Conservation (phyloP, 1,139 yeast species). For the Candida buenavistaensis region DNA sequence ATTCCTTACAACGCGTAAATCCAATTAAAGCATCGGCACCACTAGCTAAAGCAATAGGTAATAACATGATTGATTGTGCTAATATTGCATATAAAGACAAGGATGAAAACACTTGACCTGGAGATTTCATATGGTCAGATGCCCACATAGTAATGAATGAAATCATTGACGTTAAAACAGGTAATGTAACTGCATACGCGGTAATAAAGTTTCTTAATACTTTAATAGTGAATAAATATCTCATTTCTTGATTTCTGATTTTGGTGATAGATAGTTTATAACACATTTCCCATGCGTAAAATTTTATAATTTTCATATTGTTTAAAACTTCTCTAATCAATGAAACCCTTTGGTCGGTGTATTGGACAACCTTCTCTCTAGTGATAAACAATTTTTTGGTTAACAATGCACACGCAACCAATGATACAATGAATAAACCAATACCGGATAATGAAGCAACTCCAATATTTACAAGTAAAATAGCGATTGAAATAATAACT, state of each 20-base stretch:
- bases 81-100: constrained; percentile 52
- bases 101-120: constrained; percentile 52
- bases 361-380: constrained; percentile 41
- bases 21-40: constrained; percentile 58
- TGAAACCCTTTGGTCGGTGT: constrained; percentile 43
- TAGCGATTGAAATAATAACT: constrained; percentile 38
- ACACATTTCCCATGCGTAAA: constrained; percentile 51
- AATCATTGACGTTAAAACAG: constrained; percentile 41
- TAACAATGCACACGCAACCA: constrained; percentile 37
- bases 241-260: constrained; percentile 42
- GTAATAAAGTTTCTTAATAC: constrained; percentile 46
- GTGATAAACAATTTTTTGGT: constrained; percentile 36
- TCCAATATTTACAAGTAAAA: constrained; percentile 38
- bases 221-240: constrained; percentile 41
- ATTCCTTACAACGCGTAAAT: constrained; percentile 46
- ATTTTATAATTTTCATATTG: constrained; percentile 45
- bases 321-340: constrained; percentile 45
- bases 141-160: constrained; percentile 49
- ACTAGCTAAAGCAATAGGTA: constrained; percentile 55
- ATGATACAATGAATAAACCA: constrained; percentile 42
- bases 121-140: constrained; percentile 31
- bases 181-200: constrained; percentile 48
- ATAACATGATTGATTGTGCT: constrained; percentile 51
- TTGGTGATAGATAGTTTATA: constrained; percentile 37
- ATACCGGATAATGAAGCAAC: constrained; percentile 44